A percentile compares a stretch with the other conserved stretches of the same genome.
phyloP scores from a whole-genome alignment of 257 asterid species.

The Lycium barbarum region DNA sequence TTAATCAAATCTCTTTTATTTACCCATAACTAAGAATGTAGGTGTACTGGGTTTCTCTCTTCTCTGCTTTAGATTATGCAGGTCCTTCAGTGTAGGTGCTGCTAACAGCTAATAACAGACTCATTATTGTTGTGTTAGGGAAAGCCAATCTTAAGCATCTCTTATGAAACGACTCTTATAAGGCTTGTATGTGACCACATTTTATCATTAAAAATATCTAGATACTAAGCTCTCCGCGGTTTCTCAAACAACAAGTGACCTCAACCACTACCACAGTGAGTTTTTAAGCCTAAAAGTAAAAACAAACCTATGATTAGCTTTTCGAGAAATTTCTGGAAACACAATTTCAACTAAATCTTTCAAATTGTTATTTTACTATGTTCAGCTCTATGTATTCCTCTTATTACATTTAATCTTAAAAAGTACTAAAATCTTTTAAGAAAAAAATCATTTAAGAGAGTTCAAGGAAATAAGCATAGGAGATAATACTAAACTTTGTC shows the following conservation, averaged over 20 bases:
- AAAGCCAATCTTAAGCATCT: background rate
- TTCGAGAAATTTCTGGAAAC: background rate
- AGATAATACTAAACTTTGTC: background rate
- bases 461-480: background rate
- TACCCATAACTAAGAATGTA: background rate
- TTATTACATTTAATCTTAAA: background rate
- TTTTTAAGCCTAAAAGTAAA: background rate
- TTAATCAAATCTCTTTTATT: background rate
- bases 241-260: background rate
- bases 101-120: background rate
- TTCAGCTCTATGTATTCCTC: background rate
- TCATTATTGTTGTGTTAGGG: background rate
- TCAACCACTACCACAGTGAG: background rate
- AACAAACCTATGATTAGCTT: background rate
- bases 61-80: background rate
- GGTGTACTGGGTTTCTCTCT: background rate
- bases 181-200: background rate
- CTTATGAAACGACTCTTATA: background rate
- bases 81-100: background rate
- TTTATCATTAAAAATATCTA: background rate
- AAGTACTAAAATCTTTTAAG: background rate
- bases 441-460: background rate
- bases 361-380: background rate
- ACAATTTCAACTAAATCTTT: background rate
- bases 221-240: background rate